These are phyloP conservation scores for Trichophyton mentagrophytes DNA, from an alignment of 2,329 filamentous ascomycete genomes.

Conservation along the genomic window DNA sequence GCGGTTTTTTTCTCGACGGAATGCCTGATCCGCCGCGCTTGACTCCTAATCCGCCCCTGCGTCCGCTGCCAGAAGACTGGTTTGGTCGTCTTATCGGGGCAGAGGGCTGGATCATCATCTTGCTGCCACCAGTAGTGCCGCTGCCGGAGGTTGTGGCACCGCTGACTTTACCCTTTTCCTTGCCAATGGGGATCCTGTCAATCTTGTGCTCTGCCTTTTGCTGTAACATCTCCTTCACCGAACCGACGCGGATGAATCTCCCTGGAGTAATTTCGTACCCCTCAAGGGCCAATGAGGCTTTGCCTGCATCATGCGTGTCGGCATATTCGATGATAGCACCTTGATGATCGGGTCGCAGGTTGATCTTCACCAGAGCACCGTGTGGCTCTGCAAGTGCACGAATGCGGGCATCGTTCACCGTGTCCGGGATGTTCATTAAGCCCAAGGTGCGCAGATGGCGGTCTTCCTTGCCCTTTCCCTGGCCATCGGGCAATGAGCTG, in stretches of 20 bases:
- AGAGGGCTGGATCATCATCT: slow-evolving; percentile 19
- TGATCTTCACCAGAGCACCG: slow-evolving; percentile 60
- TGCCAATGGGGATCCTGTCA: slow-evolving; percentile 28
- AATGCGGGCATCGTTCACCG: slow-evolving; percentile 77
- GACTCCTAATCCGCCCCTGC: slow-evolving; percentile 38
- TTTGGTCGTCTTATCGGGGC: slow-evolving; percentile 34
- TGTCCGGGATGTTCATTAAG: slow-evolving; percentile 79
- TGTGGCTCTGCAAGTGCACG: slow-evolving; percentile 57
- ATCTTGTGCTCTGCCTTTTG: slow-evolving; percentile 31
- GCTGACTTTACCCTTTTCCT: slow-evolving; percentile 25
- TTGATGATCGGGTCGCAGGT: slow-evolving; percentile 66
- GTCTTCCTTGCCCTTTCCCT: slow-evolving; percentile 26
- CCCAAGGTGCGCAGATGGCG: slow-evolving; percentile 58
- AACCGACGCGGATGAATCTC: slow-evolving; percentile 36
- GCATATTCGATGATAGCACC: slow-evolving; percentile 77
- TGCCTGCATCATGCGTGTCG: slow-evolving; percentile 58
- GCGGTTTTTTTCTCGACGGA: neutral
- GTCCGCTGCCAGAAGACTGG: slow-evolving; percentile 33
- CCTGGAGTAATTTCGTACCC: slow-evolving; percentile 34
- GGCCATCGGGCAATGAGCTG: slow-evolving; percentile 28
- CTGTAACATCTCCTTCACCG: slow-evolving; percentile 39
- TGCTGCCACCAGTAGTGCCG: slow-evolving; percentile 6
- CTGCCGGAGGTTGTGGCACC: neutral
- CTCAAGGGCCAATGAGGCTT: slow-evolving; percentile 35
- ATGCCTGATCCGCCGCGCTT: slow-evolving; percentile 21